Evolutionary conservation across 2,329 filamentous ascomycete genomes (phyloP).

Genomic region (Phoma sp.): DNA sequence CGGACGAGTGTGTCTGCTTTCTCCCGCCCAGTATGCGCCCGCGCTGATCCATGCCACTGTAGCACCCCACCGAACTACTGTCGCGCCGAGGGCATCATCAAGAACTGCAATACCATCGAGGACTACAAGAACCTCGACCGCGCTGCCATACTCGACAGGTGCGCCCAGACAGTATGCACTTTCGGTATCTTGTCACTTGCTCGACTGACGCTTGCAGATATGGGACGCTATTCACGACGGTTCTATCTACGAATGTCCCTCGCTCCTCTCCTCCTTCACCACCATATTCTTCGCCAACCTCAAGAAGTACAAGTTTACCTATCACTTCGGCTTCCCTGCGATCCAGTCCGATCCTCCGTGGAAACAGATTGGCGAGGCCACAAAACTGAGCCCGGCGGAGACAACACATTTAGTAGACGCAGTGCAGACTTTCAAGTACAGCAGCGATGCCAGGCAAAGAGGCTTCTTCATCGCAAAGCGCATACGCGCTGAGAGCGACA

Average conservation of each 20-base stretch:
- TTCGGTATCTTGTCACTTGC: background rate
- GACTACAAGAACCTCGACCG: conserved; percentile 89
- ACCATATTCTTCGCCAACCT: conserved; percentile 93
- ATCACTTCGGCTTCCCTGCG: conserved; percentile 96
- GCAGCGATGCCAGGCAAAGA: conserved; percentile 80
- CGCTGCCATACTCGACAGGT: conserved; percentile 74
- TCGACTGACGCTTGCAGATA: conserved; percentile 63
- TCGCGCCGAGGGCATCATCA: conserved; percentile 90
- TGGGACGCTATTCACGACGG: conserved; percentile 98
- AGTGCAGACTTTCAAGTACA: conserved; percentile 86
- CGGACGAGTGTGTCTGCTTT: conserved; percentile 70
- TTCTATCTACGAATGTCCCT: conserved; percentile 93
- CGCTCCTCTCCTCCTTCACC: conserved; percentile 85
- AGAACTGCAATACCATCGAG: conserved; percentile 94
- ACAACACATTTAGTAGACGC: conserved; percentile 79
- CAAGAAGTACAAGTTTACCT: conserved; percentile 97
- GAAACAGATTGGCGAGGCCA: conserved; percentile 56
- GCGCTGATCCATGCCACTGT: conserved; percentile 18
- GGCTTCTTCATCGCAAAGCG: conserved; percentile 97
- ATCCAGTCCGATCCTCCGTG: conserved; percentile 87
- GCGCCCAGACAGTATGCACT: conserved; percentile 72
- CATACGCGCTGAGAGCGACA: conserved; percentile 50
- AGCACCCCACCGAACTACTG: conserved; percentile 58
- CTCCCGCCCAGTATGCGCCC: background rate
- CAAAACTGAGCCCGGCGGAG: conserved; percentile 68